phyloP scores from a whole-genome alignment of 352 stramenopile genomes.

The Globisporangium yorkense region DNA sequence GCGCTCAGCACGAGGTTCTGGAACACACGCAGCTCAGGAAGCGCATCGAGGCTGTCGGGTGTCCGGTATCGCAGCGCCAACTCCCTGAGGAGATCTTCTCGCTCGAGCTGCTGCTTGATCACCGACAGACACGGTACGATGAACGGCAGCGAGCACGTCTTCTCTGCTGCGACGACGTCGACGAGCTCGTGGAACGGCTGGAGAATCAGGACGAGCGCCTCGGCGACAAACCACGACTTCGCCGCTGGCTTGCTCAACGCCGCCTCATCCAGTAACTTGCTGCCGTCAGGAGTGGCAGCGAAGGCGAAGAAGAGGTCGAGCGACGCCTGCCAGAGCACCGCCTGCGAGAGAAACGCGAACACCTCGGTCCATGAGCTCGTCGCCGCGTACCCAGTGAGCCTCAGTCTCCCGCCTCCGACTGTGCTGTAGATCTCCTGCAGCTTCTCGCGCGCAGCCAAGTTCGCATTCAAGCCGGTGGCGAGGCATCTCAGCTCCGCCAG shows the following conservation, averaged over 20 bases:
- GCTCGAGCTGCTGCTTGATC: slow-evolving; percentile 24
- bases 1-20: slow-evolving; percentile 8
- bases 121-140: slow-evolving; percentile 30
- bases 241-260: slow-evolving; percentile 8
- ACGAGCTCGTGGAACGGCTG: slow-evolving; percentile 36
- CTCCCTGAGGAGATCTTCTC: slow-evolving; percentile 23
- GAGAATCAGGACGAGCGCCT: slow-evolving; percentile 34
- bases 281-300: slow-evolving; percentile 4
- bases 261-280: not conserved
- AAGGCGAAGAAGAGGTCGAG: slow-evolving; percentile 17
- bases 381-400: not conserved
- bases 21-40: slow-evolving; percentile 11
- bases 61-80: slow-evolving; percentile 11
- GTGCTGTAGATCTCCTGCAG: slow-evolving; percentile 11
- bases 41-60: not conserved
- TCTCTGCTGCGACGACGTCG: slow-evolving; percentile 28
- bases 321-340: slow-evolving; percentile 16
- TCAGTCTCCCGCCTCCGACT: not conserved
- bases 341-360: slow-evolving; percentile 16
- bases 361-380: slow-evolving; percentile 17
- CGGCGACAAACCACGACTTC: slow-evolving; percentile 27
- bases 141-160: slow-evolving; percentile 29
- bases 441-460: slow-evolving; percentile 1
- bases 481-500: not conserved
- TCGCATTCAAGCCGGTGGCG: not conserved